Evolutionary conservation across 352 stramenopile genomes (phyloP).

Genomic region (Globisporangium megalacanthum): DNA sequence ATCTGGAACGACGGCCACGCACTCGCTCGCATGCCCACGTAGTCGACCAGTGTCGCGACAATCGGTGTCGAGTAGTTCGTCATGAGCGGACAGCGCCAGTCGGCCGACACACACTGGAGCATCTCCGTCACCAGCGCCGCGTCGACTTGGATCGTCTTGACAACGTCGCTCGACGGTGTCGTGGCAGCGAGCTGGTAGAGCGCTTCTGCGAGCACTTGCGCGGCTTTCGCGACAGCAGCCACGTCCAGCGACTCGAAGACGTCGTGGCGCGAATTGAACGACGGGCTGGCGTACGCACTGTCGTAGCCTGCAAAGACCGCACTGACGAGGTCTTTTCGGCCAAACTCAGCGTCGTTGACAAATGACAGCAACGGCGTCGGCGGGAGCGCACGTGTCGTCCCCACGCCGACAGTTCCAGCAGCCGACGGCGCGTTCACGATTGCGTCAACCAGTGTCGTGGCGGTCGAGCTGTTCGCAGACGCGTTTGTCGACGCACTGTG

Average conservation of each 20-base stretch:
- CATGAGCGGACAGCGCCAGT: slow-evolving; percentile 78
- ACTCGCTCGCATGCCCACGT: slow-evolving; percentile 36
- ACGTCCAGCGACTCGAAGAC: slow-evolving; percentile 39
- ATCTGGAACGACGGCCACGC: slow-evolving; percentile 47
- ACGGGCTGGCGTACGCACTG: slow-evolving; percentile 29
- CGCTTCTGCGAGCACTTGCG: slow-evolving; percentile 69
- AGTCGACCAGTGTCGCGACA: slow-evolving; percentile 62
- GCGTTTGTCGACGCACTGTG: slow-evolving; percentile 11
- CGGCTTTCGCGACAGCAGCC: slow-evolving; percentile 46
- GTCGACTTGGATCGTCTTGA: slow-evolving; percentile 47
- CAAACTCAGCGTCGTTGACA: slow-evolving; percentile 66
- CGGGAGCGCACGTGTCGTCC: slow-evolving; percentile 36
- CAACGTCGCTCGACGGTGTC: slow-evolving; percentile 32
- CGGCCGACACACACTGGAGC: slow-evolving; percentile 44
- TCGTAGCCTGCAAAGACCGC: slow-evolving; percentile 74
- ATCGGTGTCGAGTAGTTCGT: slow-evolving; percentile 54
- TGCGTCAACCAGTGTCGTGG: slow-evolving; percentile 32
- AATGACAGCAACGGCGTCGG: slow-evolving; percentile 68
- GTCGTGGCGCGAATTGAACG: slow-evolving; percentile 72
- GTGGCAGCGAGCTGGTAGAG: slow-evolving; percentile 57
- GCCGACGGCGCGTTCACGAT: slow-evolving; percentile 46
- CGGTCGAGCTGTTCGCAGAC: slow-evolving; percentile 21
- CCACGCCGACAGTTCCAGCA: slow-evolving; percentile 24
- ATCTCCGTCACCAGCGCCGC: slow-evolving; percentile 47
- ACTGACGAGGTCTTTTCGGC: slow-evolving; percentile 44